Evolutionary conservation across 1,284 basidiomycete species (phyloP), one percentile per base, ranked within the genome.

Genomic region (Ceratobasidium sp.): DNA sequence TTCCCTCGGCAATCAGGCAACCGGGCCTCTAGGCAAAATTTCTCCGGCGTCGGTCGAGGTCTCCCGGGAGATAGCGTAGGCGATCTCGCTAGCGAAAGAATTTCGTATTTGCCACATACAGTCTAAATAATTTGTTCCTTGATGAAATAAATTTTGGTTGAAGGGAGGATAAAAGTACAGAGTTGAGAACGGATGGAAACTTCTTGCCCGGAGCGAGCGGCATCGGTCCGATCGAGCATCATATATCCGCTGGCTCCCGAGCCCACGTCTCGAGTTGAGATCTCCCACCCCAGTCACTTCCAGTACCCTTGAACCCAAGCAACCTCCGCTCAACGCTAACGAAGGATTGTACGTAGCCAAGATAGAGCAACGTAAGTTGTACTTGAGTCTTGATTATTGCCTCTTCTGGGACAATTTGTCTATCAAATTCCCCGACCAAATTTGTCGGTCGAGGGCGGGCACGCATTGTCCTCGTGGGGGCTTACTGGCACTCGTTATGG

Each of bases 231-330:
- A 50, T 50, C 47, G 47, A 22, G 20, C 20, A 47, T 22, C 35
- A 47, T 60, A 60, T 60, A 60, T 60, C 40, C 57, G 29, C 12
- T 25, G 35, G 55, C 20, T 31, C n/a, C 42, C 38, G 62, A 65
- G 50, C 49, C 20, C 42, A 40, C 35, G 27, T 53, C 50, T 62
- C 58, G 25, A 42, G 27, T 29, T 43, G 43, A 12, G 20, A n/a
- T 25, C 13, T 29, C 45, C 43, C 31, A 13, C 27, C n/a, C 20
- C 27, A 54, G 31, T 8, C 52, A 20, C 52, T 34, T 20, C 52
- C 20, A 20, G 31, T 5, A 7, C 17, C 17, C 35, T 1, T 34
- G 31, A 20, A 25, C 10, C 20, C 15, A 29, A 5, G 42, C 42
- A 27, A 7, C 6, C 6, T 22, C 12, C 20, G 47, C 22, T 27